phyloP scores from a whole-genome alignment of 148 eudicot species.

The Cornus kousa region DNA sequence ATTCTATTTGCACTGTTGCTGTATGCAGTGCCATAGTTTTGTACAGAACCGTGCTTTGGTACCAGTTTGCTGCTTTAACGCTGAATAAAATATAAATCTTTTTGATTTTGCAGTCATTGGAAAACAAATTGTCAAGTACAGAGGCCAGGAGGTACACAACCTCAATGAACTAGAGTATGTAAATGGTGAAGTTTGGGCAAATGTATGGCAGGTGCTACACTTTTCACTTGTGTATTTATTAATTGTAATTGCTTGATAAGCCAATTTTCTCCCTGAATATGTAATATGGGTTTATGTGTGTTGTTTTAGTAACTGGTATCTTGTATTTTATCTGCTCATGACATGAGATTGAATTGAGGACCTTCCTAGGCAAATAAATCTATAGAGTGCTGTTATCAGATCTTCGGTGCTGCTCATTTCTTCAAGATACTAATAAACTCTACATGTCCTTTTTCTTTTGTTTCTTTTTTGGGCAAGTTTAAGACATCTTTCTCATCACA shows the following conservation, averaged over 20 bases:
- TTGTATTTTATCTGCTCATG: too few species aligned
- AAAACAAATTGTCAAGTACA: conserved; percentile 53
- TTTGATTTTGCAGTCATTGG: conserved; percentile 47
- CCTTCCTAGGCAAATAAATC: too few species aligned
- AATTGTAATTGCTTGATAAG: neutral
- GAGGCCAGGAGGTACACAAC: conserved; percentile 65
- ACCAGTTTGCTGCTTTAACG: too few species aligned
- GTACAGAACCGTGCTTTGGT: too few species aligned
- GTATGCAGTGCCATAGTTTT: neutral
- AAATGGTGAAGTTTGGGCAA: conserved; percentile 95
- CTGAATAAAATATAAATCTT: neutral
- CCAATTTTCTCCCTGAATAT: neutral
- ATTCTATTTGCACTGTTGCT: neutral
- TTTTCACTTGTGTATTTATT: neutral
- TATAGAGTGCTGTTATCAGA: too few species aligned
- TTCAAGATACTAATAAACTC: neutral
- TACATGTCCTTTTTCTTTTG: too few species aligned
- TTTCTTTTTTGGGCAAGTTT: too few species aligned
- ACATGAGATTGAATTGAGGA: too few species aligned
- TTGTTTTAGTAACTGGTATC: too few species aligned
- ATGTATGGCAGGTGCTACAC: conserved; percentile 67
- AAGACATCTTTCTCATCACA: too few species aligned
- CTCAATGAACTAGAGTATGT: conserved; percentile 89
- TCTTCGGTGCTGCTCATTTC: too few species aligned
- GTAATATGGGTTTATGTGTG: neutral